Conservation (phyloP, 768 basidiomycete genomes). For the Pholiota microspora region DNA sequence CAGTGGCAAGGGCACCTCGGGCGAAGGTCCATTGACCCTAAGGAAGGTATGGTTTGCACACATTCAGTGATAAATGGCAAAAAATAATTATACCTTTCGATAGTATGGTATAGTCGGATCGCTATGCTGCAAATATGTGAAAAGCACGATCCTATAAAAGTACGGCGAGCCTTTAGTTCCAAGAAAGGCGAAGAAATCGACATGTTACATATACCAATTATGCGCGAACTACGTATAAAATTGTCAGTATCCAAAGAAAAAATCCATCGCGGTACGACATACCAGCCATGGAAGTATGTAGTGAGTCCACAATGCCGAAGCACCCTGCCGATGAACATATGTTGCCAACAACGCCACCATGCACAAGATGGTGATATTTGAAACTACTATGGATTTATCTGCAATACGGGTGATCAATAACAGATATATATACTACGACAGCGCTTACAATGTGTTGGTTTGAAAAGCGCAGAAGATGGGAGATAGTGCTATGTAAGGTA, state of each 20-base stretch:
- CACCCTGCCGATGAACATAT: conserved; percentile 30
- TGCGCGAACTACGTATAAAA: conserved; percentile 37
- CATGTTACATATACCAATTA: conserved; percentile 40
- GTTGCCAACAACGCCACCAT: conserved; percentile 35
- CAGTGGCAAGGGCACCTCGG: conserved; percentile 57
- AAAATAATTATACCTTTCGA: conserved; percentile 31
- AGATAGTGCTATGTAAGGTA: conserved; percentile 35
- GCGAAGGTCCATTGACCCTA: conserved; percentile 57
- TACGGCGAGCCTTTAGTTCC: no score
- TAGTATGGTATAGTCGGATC: conserved; percentile 61
- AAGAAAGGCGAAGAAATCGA: no score
- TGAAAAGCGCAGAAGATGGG: conserved; percentile 44
- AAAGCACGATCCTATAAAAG: conserved; percentile 58
- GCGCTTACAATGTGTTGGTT: conserved; percentile 43
- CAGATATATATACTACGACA: background rate
- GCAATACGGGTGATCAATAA: background rate
- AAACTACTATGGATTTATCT: conserved; percentile 37
- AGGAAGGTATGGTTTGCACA: no score
- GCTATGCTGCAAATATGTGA: conserved; percentile 62
- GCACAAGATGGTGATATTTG: conserved; percentile 37
- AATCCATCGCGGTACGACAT: conserved; percentile 8
- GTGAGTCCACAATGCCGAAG: conserved; percentile 31
- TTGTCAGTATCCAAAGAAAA: background rate
- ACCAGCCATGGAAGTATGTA: conserved; percentile 54
- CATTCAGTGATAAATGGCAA: background rate